Evolutionary conservation across 768 basidiomycete genomes (phyloP).

Genomic region (Tricholoma hemisulphureum): DNA sequence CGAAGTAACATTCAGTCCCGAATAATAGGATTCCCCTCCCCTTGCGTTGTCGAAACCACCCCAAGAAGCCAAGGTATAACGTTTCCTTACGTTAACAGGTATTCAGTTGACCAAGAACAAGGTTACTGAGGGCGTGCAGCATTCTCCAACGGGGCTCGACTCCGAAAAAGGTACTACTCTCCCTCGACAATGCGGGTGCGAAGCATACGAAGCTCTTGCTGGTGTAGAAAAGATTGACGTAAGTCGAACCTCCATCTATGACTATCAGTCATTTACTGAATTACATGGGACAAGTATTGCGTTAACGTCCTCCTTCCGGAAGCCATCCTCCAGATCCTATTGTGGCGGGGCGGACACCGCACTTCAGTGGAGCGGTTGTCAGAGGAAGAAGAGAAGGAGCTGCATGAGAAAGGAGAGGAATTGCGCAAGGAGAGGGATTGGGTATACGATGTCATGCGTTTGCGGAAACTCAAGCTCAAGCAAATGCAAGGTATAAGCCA

Average conservation of each 20-base stretch:
- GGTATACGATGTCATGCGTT: conserved; percentile 62
- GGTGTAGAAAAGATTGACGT: conserved; percentile 53
- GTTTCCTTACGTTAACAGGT: background rate
- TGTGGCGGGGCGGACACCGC: conserved; percentile 68
- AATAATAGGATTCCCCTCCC: conserved; percentile 5
- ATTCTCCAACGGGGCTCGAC: background rate
- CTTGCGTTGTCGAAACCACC: background rate
- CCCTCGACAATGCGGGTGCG: conserved; percentile 35
- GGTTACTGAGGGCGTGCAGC: background rate
- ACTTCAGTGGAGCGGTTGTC: conserved; percentile 47
- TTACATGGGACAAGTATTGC: conserved; percentile 52
- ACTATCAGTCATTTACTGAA: background rate
- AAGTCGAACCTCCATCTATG: conserved; percentile 17
- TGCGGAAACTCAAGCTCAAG: conserved; percentile 33
- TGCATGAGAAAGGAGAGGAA: conserved; percentile 49
- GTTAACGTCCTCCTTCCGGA: conserved; percentile 70
- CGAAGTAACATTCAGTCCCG: background rate
- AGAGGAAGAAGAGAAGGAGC: conserved; percentile 49
- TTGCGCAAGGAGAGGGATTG: conserved; percentile 60
- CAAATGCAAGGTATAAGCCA: conserved; percentile 14
- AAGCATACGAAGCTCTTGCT: conserved; percentile 44
- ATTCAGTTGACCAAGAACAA: background rate
- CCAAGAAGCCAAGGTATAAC: background rate
- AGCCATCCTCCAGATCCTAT: conserved; percentile 66
- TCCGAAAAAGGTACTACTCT: background rate